Evolutionary conservation across 2,329 filamentous ascomycete genomes (phyloP).

Genomic region (Bipolaris oryzae): DNA sequence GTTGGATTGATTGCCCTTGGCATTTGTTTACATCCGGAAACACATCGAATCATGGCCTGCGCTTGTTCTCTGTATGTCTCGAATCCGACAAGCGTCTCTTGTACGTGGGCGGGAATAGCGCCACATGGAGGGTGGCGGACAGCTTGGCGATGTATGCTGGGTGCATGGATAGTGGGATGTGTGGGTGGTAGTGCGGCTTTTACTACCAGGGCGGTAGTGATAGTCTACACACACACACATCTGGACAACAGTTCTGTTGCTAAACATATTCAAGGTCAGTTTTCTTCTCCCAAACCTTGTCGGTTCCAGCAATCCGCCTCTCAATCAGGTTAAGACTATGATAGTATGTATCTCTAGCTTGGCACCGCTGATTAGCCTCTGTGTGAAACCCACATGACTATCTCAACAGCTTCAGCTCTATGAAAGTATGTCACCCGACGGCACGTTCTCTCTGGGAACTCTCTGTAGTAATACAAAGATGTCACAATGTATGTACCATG

Average conservation of each 20-base stretch:
- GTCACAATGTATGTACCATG: constrained; percentile 1
- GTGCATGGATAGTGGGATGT: background rate
- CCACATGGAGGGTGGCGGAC: constrained; percentile 11
- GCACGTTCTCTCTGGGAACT: constrained; percentile 20
- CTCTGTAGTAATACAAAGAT: constrained; percentile 1
- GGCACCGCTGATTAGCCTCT: no score
- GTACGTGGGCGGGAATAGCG: constrained; percentile 8
- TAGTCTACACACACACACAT: background rate
- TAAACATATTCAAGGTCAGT: background rate
- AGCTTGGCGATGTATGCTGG: constrained; percentile 27
- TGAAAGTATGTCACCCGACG: background rate
- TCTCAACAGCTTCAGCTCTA: background rate
- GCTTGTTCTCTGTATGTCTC: background rate
- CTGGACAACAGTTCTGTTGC: background rate
- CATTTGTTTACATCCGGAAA: constrained; percentile 15
- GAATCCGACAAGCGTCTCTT: constrained; percentile 5
- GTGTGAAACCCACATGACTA: background rate
- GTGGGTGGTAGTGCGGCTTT: background rate
- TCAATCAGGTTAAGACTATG: background rate
- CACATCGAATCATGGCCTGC: constrained; percentile 19
- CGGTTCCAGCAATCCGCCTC: background rate
- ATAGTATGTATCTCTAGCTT: background rate
- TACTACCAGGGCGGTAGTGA: background rate
- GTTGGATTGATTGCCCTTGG: constrained; percentile 34
- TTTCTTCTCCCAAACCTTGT: background rate